These are phyloP conservation scores for Didymella glomerata DNA, from an alignment of 2,329 filamentous ascomycete genomes.

Conservation along the genomic window DNA sequence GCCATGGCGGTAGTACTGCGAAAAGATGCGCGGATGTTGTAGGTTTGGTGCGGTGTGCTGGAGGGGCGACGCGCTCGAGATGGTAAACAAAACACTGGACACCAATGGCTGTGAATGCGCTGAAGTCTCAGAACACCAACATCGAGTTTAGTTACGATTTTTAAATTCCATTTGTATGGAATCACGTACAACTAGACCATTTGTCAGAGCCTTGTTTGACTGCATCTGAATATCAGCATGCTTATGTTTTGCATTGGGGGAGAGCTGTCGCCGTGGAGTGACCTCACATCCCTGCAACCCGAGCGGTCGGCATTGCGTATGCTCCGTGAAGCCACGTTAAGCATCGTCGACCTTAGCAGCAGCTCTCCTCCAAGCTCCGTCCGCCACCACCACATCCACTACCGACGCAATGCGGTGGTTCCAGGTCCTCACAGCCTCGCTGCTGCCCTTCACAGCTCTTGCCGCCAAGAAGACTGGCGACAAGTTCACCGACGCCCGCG, in stretches of 20 bases:
- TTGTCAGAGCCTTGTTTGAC: too few species aligned
- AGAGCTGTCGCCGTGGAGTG: background rate
- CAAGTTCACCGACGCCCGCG: slow-evolving; percentile 75
- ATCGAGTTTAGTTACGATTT: background rate
- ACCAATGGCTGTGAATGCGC: background rate
- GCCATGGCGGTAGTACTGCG: slow-evolving; percentile 39
- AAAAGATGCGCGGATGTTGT: slow-evolving; percentile 28
- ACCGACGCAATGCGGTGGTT: slow-evolving; percentile 70
- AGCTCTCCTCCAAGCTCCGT: slow-evolving; percentile 23
- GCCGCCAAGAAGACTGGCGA: slow-evolving; percentile 71
- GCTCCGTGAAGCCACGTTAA: slow-evolving; percentile 47
- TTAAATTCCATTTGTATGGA: background rate
- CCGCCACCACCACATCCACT: slow-evolving; percentile 26
- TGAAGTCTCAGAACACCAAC: slow-evolving; percentile 9
- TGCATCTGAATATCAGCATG: background rate
- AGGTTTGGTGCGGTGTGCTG: slow-evolving; percentile 22
- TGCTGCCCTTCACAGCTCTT: slow-evolving; percentile 68
- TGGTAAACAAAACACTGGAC: slow-evolving; percentile 46
- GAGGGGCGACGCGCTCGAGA: slow-evolving; percentile 42
- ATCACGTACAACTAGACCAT: too few species aligned
- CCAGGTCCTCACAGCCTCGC: slow-evolving; percentile 67
- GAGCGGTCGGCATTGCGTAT: slow-evolving; percentile 42
- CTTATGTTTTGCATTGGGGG: background rate
- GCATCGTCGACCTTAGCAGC: slow-evolving; percentile 24
- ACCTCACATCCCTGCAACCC: slow-evolving; percentile 27